A percentile compares a stretch with the other conserved stretches of the same genome.
These are phyloP conservation scores for Lodderomyces orthopsilosis DNA, from an alignment of 1,139 yeast genomes.

Conservation along the genomic window DNA sequence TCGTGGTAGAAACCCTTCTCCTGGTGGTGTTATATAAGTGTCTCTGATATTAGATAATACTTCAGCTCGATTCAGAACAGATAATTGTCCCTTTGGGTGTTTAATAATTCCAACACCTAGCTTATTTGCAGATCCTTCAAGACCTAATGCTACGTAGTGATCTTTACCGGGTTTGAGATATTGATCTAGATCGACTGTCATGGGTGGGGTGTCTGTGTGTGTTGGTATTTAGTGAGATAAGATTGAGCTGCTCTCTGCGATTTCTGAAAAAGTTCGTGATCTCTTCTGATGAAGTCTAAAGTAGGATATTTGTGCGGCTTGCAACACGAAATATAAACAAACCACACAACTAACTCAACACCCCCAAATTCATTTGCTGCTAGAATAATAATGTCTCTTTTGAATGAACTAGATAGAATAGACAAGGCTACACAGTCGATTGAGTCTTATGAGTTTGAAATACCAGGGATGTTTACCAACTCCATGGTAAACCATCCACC, in stretches of 20 bases:
- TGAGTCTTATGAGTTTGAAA: conserved; percentile 38
- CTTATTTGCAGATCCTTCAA: conserved; percentile 97
- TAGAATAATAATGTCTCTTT: conserved; percentile 21
- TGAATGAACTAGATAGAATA: conserved; percentile 24
- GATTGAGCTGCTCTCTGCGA: too few relatives aligned
- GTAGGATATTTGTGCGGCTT: conserved; percentile 3
- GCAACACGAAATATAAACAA: conserved; percentile 10
- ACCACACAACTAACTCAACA: too few relatives aligned
- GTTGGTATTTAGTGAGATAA: not conserved
- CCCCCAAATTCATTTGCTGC: too few relatives aligned
- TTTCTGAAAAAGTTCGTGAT: not conserved
- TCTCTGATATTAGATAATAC: conserved; percentile 87
- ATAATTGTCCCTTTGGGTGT: conserved; percentile 57
- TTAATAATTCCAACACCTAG: conserved; percentile 89
- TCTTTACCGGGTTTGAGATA: conserved; percentile 42
- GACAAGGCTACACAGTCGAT: conserved; percentile 21
- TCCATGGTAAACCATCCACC: conserved; percentile 55
- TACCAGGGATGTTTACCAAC: conserved; percentile 64
- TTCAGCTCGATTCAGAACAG: conserved; percentile 58
- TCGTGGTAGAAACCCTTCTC: conserved; percentile 94
- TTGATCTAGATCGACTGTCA: conserved; percentile 39
- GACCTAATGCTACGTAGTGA: conserved; percentile 73
- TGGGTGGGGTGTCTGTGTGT: conserved; percentile 4
- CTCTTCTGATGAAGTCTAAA: not conserved
- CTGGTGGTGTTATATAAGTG: conserved; percentile 94